phyloP scores from a whole-genome alignment of 257 asterid species.

The Prunella vulgaris region DNA sequence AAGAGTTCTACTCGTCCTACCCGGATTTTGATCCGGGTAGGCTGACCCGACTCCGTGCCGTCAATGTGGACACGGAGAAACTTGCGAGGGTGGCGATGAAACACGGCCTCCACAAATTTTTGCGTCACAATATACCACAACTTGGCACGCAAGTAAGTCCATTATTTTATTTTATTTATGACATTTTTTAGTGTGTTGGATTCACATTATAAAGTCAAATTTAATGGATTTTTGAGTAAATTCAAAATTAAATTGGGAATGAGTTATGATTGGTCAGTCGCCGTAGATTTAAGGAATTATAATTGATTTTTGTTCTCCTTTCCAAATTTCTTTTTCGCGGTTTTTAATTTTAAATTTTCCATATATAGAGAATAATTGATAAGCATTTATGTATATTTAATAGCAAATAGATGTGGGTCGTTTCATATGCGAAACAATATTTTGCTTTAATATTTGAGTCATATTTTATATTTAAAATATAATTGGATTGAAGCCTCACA shows the following conservation, averaged over 20 bases:
- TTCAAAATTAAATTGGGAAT: not conserved
- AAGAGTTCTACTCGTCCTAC: slow-evolving; percentile 19
- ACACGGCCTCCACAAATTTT: slow-evolving; percentile 22
- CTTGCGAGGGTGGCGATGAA: slow-evolving; percentile 48
- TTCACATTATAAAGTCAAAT: not conserved
- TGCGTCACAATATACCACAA: slow-evolving; percentile 33
- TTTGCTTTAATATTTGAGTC: too few species aligned
- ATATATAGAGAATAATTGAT: not conserved
- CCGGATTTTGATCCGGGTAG: slow-evolving; percentile 34
- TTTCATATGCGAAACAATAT: too few species aligned
- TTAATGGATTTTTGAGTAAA: too few species aligned
- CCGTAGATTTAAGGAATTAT: too few species aligned
- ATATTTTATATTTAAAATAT: too few species aligned
- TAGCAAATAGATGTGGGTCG: too few species aligned
- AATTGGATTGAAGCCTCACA: too few species aligned
- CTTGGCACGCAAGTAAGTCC: slow-evolving; percentile 34
- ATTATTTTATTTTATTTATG: not conserved
- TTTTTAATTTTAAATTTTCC: too few species aligned
- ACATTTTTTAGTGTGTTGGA: not conserved
- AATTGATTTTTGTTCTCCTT: not conserved
- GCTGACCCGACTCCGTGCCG: slow-evolving; percentile 44
- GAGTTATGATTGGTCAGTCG: not conserved
- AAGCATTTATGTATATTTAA: not conserved
- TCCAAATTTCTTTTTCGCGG: too few species aligned
- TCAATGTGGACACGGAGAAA: slow-evolving; percentile 56